phyloP scores from a whole-genome alignment of 192 early-diverging fungal species.

The Funneliformis mosseae region DNA sequence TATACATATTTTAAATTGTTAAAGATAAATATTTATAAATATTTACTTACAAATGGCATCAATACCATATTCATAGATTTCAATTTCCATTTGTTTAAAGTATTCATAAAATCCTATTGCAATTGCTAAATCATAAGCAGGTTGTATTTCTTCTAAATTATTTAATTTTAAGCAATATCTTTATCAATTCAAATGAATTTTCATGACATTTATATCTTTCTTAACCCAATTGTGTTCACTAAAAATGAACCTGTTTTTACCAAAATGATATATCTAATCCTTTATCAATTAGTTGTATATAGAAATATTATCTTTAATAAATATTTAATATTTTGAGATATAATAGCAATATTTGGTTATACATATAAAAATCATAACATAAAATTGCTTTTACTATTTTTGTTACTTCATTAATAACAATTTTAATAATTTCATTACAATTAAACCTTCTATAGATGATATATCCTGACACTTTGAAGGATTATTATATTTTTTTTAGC shows the following conservation, averaged over 20 bases:
- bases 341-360: background rate
- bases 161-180: too few species aligned
- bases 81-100: background rate
- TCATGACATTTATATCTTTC: background rate
- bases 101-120: background rate
- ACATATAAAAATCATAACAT: too few species aligned
- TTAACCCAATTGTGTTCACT: background rate
- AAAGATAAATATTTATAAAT: background rate
- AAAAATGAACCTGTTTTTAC: conserved; percentile 22
- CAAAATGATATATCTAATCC: background rate
- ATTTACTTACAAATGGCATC: conserved; percentile 8
- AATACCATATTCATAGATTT: background rate
- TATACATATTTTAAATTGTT: too few species aligned
- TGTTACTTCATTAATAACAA: too few species aligned
- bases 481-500: too few species aligned
- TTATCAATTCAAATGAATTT: background rate
- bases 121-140: background rate
- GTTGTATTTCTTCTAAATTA: background rate
- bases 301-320: conserved; percentile 6
- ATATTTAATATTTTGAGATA: conserved; percentile 1
- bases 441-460: too few species aligned
- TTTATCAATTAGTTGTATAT: conserved; percentile 5
- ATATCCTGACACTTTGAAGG: too few species aligned
- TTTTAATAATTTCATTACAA: too few species aligned
- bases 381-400: too few species aligned